Conservation (phyloP, 371 early-diverging fungal species). For the Batkoa obscura region DNA sequence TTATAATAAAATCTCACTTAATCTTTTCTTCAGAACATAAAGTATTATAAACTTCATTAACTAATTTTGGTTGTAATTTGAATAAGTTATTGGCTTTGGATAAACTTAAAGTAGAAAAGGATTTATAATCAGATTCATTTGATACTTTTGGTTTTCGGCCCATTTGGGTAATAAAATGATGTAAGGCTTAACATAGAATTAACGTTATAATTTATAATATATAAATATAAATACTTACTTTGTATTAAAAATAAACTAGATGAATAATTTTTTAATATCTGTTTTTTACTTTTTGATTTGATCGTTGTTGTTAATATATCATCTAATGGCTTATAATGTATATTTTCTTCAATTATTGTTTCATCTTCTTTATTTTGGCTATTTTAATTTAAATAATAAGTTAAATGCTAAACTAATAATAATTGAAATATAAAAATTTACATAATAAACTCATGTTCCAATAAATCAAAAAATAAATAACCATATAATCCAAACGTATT, state of each 20-base stretch:
- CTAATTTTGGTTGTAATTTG: background rate
- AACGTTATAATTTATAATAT: background rate
- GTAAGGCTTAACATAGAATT: background rate
- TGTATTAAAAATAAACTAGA: background rate
- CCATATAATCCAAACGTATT: slow-evolving; percentile 56
- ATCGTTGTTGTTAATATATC: background rate
- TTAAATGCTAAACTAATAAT: background rate
- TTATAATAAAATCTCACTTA: background rate
- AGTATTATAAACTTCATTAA: background rate
- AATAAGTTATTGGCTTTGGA: background rate
- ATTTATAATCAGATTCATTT: no score
- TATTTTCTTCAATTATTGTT: background rate
- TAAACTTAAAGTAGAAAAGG: background rate
- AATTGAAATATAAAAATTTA: slow-evolving; percentile 12
- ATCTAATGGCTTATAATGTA: background rate
- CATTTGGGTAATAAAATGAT: background rate
- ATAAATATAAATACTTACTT: background rate
- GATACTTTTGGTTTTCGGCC: no score
- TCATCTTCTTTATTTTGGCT: background rate
- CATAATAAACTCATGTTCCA: slow-evolving; percentile 45
- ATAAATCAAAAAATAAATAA: slow-evolving; percentile 65
- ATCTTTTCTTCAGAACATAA: background rate
- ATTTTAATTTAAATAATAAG: background rate
- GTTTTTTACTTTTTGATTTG: background rate
- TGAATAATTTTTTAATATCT: background rate